These are phyloP conservation scores for Chloris gayana DNA, from an alignment of 176 grass and related monocot genomes.

Conservation along the genomic window DNA sequence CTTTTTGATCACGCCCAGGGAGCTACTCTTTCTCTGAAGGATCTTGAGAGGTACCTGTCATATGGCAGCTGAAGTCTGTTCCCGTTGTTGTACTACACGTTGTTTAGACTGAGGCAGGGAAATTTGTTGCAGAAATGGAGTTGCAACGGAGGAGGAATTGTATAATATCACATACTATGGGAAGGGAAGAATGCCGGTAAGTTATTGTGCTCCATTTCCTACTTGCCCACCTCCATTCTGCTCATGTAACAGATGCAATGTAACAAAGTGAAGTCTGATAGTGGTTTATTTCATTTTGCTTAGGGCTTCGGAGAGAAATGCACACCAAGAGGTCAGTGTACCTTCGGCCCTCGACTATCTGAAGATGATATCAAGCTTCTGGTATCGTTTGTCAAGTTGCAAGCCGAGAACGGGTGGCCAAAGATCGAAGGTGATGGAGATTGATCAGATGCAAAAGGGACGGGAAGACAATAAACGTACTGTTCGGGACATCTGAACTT, in stretches of 20 bases:
- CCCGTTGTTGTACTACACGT: not conserved
- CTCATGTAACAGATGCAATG: not conserved
- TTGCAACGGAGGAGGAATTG: slow-evolving; percentile 72
- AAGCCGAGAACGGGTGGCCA: slow-evolving; percentile 85
- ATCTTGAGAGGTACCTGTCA: slow-evolving; percentile 71
- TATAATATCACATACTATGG: slow-evolving; percentile 92
- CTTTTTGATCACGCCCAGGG: slow-evolving; percentile 53
- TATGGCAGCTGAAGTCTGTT: not conserved
- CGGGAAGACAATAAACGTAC: not conserved
- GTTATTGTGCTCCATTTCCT: not conserved
- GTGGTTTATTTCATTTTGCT: not conserved
- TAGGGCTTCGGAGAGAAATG: slow-evolving; percentile 91
- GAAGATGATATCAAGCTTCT: slow-evolving; percentile 87
- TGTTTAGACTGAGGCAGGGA: slow-evolving; percentile 15
- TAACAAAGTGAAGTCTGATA: not conserved
- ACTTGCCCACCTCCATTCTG: not conserved
- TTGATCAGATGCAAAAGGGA: slow-evolving; percentile 28
- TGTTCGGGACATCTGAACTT: not conserved
- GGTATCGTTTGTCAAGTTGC: slow-evolving; percentile 76
- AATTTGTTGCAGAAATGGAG: slow-evolving; percentile 66
- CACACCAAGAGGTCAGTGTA: slow-evolving; percentile 78
- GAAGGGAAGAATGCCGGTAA: slow-evolving; percentile 88
- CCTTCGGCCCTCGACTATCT: slow-evolving; percentile 62
- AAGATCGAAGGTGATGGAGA: slow-evolving; percentile 62
- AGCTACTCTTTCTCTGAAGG: slow-evolving; percentile 85